Evolutionary conservation across 2,329 filamentous ascomycete species (phyloP).

Genomic region (Mollisiaceae sp.): DNA sequence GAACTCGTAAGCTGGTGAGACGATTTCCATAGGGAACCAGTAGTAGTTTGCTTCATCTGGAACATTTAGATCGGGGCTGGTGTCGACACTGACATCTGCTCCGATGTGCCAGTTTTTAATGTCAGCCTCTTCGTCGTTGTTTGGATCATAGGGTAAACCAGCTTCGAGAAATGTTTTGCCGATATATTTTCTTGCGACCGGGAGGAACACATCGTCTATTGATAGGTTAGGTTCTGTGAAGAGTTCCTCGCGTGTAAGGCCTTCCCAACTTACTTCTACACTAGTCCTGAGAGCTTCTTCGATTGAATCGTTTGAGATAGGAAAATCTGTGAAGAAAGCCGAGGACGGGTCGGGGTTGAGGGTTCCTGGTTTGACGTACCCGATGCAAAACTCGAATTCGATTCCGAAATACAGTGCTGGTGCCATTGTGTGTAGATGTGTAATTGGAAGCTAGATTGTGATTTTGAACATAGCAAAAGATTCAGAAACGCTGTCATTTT

Average conservation of each 20-base stretch:
- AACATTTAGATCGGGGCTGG: background rate
- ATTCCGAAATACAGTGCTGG: background rate
- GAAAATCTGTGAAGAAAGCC: background rate
- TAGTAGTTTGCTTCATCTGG: background rate
- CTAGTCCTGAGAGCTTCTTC: background rate
- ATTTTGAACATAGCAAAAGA: too few relatives aligned
- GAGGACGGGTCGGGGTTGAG: background rate
- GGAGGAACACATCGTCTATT: too few relatives aligned
- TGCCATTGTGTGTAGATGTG: background rate
- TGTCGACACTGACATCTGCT: background rate
- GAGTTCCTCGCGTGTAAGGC: background rate
- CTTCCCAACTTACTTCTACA: background rate
- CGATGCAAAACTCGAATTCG: conserved; percentile 8
- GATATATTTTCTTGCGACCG: too few relatives aligned
- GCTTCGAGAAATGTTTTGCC: too few relatives aligned
- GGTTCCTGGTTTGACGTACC: background rate
- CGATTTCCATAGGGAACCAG: conserved; percentile 9
- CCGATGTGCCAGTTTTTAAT: background rate
- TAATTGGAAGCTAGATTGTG: too few relatives aligned
- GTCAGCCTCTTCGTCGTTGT: too few relatives aligned
- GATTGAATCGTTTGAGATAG: background rate
- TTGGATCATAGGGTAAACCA: too few relatives aligned
- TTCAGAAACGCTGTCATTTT: too few relatives aligned
- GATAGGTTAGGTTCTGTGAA: too few relatives aligned
- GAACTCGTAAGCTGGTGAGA: conserved; percentile 10